These are phyloP conservation scores for Mortierella sp. DNA, from an alignment of 371 early-diverging fungal species.

Conservation along the genomic window DNA sequence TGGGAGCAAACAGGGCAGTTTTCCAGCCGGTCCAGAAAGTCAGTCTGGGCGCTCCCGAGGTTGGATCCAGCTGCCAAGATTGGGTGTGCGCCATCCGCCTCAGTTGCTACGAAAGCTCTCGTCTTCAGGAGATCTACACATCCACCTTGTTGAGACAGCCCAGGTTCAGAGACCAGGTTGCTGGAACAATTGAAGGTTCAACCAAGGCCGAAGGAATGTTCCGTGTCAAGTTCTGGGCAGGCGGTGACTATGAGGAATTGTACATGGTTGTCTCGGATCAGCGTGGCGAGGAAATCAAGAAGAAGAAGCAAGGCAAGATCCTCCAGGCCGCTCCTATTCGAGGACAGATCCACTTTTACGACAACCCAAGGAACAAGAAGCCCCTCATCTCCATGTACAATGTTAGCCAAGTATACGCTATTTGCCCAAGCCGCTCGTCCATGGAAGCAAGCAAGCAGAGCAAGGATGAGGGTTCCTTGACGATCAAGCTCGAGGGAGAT, in stretches of 20 bases:
- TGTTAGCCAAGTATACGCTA: constrained; percentile 73
- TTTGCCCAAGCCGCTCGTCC: constrained; percentile 68
- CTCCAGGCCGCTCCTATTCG: constrained; percentile 56
- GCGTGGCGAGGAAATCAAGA: constrained; percentile 59
- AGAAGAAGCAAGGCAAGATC: constrained; percentile 67
- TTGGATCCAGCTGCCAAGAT: constrained; percentile 45
- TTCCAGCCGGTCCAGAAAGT: constrained; percentile 50
- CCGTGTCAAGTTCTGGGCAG: constrained; percentile 55
- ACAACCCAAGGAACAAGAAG: constrained; percentile 64
- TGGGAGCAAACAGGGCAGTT: constrained; percentile 46
- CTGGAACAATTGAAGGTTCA: constrained; percentile 41
- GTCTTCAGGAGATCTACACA: constrained; percentile 80
- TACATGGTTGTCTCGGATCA: constrained; percentile 68
- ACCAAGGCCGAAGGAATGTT: constrained; percentile 62
- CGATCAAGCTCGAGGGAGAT: constrained; percentile 53
- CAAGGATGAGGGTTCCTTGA: constrained; percentile 52
- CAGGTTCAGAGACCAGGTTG: constrained; percentile 47
- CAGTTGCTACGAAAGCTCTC: constrained; percentile 77
- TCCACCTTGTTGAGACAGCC: constrained; percentile 63
- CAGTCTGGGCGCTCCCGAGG: constrained; percentile 32
- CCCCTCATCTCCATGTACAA: constrained; percentile 62
- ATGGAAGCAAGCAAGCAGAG: constrained; percentile 42
- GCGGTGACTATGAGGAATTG: constrained; percentile 65
- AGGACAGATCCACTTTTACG: constrained; percentile 65
- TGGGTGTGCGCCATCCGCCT: constrained; percentile 80